Base-by-base conservation (phyloP, 495 filamentous ascomycete species). In the Xylaria palmicola region DNA sequence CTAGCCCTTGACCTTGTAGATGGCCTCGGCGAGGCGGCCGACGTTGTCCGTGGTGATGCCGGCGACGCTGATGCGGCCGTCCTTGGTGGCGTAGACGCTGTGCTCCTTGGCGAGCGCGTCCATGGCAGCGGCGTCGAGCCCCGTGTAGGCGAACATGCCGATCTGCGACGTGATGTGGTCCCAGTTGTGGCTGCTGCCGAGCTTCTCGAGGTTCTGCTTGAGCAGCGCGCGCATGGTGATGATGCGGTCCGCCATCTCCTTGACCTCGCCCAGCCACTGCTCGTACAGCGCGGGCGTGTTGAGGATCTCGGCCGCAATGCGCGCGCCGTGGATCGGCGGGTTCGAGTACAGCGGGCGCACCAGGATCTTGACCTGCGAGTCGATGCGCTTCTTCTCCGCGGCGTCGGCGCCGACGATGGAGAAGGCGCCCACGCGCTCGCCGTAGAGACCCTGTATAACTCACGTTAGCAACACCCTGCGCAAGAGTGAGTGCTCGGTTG, bases 131-230 rank as follows among this genome's bases (percentile, higher is more conserved):
- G 93, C 86, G 66, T 84, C 93, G 72, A 98, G 79, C 50, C 94
- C 94, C 32, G 94, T 98, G 82, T 94, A 98, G 67, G 93, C 93
- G 71, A 98, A 98, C 94, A 98, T 98, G 78, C 94, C 94, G 65
- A 98, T 98, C 83, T 93, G 93, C 74, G 83, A 91, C 56, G 94
- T 98, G 78, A 98, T 98, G 81, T 98, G 94, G 76, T 87, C 89
- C 94, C 94, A 98, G 79, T 97, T 90, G 77, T 94, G 92, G 83
- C 91, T 91, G 80, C 88, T 92, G 66, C 93, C 94, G 59, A 95
- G 85, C 75, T 89, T 87, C 85, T 97, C 91, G 41, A 98, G 86
- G 80, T 96, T 94, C 69, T 89, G 84, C 82, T 94, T 93, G 65
- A 98, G 86, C 37, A 95, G 82, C 49, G 90, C 86, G 61, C 94